Base-by-base conservation (phyloP, 805 yeast genomes). In the Metschnikowia baotianmanensis region DNA sequence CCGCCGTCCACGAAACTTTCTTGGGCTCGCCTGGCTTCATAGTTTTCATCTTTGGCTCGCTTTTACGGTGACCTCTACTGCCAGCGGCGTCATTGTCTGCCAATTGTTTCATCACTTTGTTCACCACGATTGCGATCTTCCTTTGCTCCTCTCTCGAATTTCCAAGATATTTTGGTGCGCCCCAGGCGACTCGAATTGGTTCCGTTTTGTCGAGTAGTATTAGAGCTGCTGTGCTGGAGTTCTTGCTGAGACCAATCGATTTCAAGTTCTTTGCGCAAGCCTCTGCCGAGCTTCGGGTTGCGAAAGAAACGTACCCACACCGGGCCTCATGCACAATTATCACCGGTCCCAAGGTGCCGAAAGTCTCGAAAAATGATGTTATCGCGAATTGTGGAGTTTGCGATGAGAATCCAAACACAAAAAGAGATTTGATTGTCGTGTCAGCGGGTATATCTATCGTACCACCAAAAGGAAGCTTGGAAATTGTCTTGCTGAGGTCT, bases 381-480 rank as follows among this genome's bases (percentile, higher is more conserved):
- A 88, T 65, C 38, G 65, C 63, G 59, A 80, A 81, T 51, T 82
- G 87, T 0, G 95, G 83, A 6, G 83, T 56, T 12, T 79, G 78
- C 4, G 78, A 76, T 44, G 76, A 81, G 15, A 87, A 67, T 1
- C 96, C 96, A 61, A 82, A 86, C 15, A 89, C 55, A 56, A 89
- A 88, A 38, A 88, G 74, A 0, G 89, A 74, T 38, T 69, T 72
- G n/a, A 77, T 53, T 0, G 59, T 51, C 4, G 55, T 44, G 24
- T 62, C 61, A 0, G 82, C 67, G 0, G 67, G 61, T 2, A 45
- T 18, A 5, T 40, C 51, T 8, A 82, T 56, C n/a, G 74, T 69
- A 1, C 85, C 86, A 30, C 77, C 78, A 42, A 85, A 72, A 0
- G 96, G 95, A n/a, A 88, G 63, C 48, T 74, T 76, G 18, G 78